Evolutionary conservation across 306 rosid species (phyloP).

Genomic region (Cicer arietinum): DNA sequence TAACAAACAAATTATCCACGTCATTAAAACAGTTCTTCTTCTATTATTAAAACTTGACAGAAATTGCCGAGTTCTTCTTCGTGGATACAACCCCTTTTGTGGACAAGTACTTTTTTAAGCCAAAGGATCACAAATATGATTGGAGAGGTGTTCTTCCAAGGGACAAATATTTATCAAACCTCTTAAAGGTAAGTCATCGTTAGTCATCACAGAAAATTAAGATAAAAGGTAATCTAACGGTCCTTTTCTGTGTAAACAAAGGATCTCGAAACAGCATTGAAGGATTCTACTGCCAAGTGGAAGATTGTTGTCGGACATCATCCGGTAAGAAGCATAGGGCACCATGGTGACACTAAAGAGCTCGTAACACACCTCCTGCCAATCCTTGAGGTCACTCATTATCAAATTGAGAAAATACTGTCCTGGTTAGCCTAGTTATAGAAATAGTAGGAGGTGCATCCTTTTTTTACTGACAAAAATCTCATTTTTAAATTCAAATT

Average conservation of each 20-base stretch:
- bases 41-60: slow-evolving; percentile 33
- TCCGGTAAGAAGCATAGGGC: slow-evolving; percentile 53
- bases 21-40: not conserved
- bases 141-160: slow-evolving; percentile 63
- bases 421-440: not conserved
- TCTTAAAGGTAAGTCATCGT: slow-evolving; percentile 44
- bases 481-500: slow-evolving; percentile 14
- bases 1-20: not conserved
- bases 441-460: slow-evolving; percentile 5
- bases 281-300: slow-evolving; percentile 51
- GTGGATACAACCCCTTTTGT: slow-evolving; percentile 61
- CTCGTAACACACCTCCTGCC: slow-evolving; percentile 49
- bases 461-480: not conserved
- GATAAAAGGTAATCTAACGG: slow-evolving; percentile 4
- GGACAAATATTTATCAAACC: slow-evolving; percentile 47
- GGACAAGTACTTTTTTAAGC: slow-evolving; percentile 49
- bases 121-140: slow-evolving; percentile 57
- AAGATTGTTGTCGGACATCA: slow-evolving; percentile 64
- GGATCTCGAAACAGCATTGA: slow-evolving; percentile 53
- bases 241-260: slow-evolving; percentile 2
- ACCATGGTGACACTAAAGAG: slow-evolving; percentile 56
- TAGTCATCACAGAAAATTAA: slow-evolving; percentile 2
- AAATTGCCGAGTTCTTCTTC: slow-evolving; percentile 53
- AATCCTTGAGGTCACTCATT: slow-evolving; percentile 50
- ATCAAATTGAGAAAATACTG: not conserved